Conservation (phyloP, 2,329 filamentous ascomycete genomes). For the Plectosphaerella sp. region DNA sequence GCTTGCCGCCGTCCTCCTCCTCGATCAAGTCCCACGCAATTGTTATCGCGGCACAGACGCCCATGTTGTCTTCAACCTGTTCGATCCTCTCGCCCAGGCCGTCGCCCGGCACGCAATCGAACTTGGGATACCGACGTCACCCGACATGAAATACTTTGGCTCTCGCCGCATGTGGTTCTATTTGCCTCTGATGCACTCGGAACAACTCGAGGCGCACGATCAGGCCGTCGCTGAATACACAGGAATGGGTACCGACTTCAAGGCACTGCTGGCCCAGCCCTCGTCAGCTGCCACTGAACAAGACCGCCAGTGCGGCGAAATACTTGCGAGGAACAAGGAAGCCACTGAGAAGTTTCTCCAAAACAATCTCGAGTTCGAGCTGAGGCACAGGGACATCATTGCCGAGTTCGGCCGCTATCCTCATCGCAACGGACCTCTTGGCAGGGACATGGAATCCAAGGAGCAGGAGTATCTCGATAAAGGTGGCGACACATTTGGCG, state of each 20-base stretch:
- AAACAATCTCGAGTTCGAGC: conserved; percentile 27
- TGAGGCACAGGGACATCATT: conserved; percentile 45
- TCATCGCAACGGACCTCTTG: conserved; percentile 49
- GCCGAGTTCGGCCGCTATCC: conserved; percentile 54
- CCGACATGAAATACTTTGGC: conserved; percentile 25
- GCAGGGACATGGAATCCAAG: conserved; percentile 41
- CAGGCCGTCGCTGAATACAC: conserved; percentile 23
- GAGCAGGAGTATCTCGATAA: conserved; percentile 45
- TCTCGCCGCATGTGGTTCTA: conserved; percentile 51
- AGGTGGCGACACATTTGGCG: conserved; percentile 33
- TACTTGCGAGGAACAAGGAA: conserved; percentile 18
- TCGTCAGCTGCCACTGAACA: conserved; percentile 14
- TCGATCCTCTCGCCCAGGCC: conserved; percentile 49
- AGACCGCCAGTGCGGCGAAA: conserved; percentile 18
- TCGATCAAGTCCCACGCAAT: conserved; percentile 62
- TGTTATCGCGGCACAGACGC: conserved; percentile 47
- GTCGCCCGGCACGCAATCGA: conserved; percentile 31
- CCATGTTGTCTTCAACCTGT: conserved; percentile 43
- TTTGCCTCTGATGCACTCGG: conserved; percentile 57
- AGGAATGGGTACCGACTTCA: conserved; percentile 25
- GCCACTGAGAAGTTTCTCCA: conserved; percentile 18
- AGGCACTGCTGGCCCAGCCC: conserved; percentile 21
- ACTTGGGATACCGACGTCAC: conserved; percentile 20
- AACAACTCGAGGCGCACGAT: conserved; percentile 41
- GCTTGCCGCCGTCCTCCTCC: conserved; percentile 49